phyloP scores from a whole-genome alignment of 441 rosid species.

The Oxalis stricta region DNA sequence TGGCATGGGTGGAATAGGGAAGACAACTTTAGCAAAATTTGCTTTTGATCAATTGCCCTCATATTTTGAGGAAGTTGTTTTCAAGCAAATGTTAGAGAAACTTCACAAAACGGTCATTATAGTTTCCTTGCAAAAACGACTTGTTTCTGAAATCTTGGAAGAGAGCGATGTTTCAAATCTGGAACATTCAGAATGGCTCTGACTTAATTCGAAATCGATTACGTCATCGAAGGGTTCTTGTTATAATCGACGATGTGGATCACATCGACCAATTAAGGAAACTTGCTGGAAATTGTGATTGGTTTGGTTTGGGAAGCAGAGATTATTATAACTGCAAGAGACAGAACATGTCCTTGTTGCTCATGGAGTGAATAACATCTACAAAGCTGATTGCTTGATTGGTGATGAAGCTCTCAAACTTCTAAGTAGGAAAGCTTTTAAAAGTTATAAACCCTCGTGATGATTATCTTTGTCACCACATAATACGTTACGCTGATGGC shows the following conservation, averaged over 20 bases:
- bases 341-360: background rate
- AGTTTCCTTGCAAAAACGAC: background rate
- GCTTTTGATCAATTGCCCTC: background rate
- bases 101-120: background rate
- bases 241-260: slow-evolving; percentile 1
- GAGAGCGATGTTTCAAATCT: background rate
- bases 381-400: background rate
- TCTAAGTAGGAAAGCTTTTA: slow-evolving; percentile 1
- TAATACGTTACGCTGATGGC: slow-evolving; percentile 6
- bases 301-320: slow-evolving; percentile 3
- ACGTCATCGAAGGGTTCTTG: background rate
- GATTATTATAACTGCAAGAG: slow-evolving; percentile 7
- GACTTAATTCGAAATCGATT: background rate
- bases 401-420: background rate
- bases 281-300: background rate
- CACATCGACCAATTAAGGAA: background rate
- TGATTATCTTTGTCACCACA: background rate
- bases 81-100: background rate
- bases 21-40: background rate
- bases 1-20: slow-evolving; percentile 1
- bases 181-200: background rate
- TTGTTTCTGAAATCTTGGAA: background rate
- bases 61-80: background rate
- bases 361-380: background rate
- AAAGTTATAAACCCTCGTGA: background rate